Evolutionary conservation across 1,284 basidiomycete genomes (phyloP).

Genomic region (Papiliotrema fonsecae): DNA sequence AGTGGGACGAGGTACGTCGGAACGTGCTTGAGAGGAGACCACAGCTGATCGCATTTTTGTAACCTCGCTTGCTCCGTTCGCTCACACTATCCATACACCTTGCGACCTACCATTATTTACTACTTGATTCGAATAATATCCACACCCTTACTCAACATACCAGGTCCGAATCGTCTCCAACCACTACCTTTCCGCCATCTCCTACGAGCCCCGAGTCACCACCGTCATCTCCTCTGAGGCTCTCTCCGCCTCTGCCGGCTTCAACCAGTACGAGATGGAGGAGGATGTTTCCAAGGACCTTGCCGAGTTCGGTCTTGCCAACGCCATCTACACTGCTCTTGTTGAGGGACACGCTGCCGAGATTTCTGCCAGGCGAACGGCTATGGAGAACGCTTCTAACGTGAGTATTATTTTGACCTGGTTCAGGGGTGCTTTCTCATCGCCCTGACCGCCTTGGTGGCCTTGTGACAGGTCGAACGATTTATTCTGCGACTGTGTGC

Average conservation of each 20-base stretch:
- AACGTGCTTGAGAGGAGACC: background rate
- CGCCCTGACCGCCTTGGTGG: background rate
- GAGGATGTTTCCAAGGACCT: conserved; percentile 92
- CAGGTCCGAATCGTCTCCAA: conserved; percentile 81
- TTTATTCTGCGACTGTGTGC: background rate
- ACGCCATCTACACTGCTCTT: conserved; percentile 91
- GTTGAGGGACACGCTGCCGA: conserved; percentile 96
- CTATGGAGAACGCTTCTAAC: conserved; percentile 99
- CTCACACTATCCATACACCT: too few species aligned
- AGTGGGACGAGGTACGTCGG: conserved; percentile 69
- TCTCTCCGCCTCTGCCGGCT: conserved; percentile 74
- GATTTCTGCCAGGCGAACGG: conserved; percentile 71
- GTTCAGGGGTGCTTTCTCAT: background rate
- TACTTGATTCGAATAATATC: too few species aligned
- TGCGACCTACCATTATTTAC: too few species aligned
- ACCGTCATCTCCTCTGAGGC: conserved; percentile 76
- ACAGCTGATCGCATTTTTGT: background rate
- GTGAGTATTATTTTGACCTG: conserved; percentile 22
- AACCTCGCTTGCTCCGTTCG: too few species aligned
- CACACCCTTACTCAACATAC: too few species aligned
- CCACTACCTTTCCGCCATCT: conserved; percentile 89
- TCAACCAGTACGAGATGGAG: conserved; percentile 92
- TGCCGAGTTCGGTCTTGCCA: conserved; percentile 92
- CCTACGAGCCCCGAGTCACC: conserved; percentile 75
- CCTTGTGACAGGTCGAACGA: background rate